Evolutionary conservation across 2,329 filamentous ascomycete species (phyloP), one percentile per base, ranked within the genome.

Genomic region (Zymoseptoria pseudotritici): DNA sequence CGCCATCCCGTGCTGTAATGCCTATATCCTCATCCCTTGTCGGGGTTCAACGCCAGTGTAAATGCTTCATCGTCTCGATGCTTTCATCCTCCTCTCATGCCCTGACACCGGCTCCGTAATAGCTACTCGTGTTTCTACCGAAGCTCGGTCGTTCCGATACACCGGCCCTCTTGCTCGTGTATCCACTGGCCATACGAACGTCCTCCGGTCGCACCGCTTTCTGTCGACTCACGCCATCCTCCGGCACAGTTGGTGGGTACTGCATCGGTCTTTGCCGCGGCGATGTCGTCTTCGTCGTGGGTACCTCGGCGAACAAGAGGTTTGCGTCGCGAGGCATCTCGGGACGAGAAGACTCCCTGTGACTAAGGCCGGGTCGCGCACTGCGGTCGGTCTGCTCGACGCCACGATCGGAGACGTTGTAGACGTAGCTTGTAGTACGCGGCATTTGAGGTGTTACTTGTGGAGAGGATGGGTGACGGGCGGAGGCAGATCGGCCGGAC

Each of bases 131-230:
- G 29, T 29, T 53, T 13, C 52, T 13, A 5, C 21, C 22, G 3
- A 24, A 29, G 3, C 20, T 26, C 4, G 52, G 52, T 4, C 52
- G 2, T 19, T 53, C 52, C 22, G 22, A 3, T 22, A 24, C 52
- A 17, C 52, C 29, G 19, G 29, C 55, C 53, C 51, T 57, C 5
- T 55, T 58, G 49, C 58, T 59, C 20, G 53, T 54, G 36, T 69
- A 67, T 7, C 68, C 68, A 24, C 64, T 67, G 51, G 61, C 61
- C n/a, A 64, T 74, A 9, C 67, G 70, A 50, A 78, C 66, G 54
- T 77, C 73, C 22, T 78, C 75, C 10, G 71, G 70, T 1, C 71
- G 71, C 24, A 67, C 65, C 54, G 68, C 70, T 46, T 61, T 68
- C 17, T 59, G 49, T 56, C 72, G 76, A 22, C 69, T 67, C 4